A percentile compares a stretch with the other conserved stretches of the same genome.
phyloP scores from a whole-genome alignment of 1,139 yeast genomes.

The Yamadazyma spencermartinsiae region DNA sequence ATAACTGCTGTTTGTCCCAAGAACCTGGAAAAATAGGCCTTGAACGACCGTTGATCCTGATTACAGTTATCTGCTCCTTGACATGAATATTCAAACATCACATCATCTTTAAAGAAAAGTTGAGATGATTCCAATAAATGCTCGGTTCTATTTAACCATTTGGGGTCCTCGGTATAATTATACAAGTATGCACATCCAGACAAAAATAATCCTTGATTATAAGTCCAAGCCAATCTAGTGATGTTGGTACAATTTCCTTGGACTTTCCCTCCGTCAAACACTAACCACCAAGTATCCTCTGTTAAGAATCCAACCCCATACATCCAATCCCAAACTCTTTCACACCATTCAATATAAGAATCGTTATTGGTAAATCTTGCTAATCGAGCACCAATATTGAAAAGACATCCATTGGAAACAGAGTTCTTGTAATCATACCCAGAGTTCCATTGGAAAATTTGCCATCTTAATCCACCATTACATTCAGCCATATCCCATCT shows the following conservation, averaged over 20 bases:
- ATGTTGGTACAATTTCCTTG: slow-evolving; percentile 60
- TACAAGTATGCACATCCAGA: slow-evolving; percentile 83
- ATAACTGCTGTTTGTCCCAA: slow-evolving; percentile 72
- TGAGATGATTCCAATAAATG: slow-evolving; percentile 53
- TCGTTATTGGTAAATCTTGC: slow-evolving; percentile 78
- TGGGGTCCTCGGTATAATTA: slow-evolving; percentile 65
- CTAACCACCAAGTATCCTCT: slow-evolving; percentile 48
- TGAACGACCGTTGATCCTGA: slow-evolving; percentile 88
- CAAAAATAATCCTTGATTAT: slow-evolving; percentile 79
- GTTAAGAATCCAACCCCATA: slow-evolving; percentile 55
- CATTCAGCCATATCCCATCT: slow-evolving; percentile 82
- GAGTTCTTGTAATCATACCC: slow-evolving; percentile 93
- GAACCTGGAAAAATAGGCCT: slow-evolving; percentile 77
- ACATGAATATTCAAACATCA: slow-evolving; percentile 84
- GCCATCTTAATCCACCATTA: slow-evolving; percentile 94
- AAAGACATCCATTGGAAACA: slow-evolving; percentile 87
- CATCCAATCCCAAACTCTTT: slow-evolving; percentile 83
- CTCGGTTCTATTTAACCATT: slow-evolving; percentile 66
- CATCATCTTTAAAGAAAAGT: slow-evolving; percentile 57
- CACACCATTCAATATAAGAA: slow-evolving; percentile 79
- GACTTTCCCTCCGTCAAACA: slow-evolving; percentile 78
- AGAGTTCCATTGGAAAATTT: slow-evolving; percentile 89
- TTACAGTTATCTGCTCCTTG: slow-evolving; percentile 63
- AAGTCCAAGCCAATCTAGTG: slow-evolving; percentile 76
- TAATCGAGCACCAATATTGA: slow-evolving; percentile 83